A percentile compares a stretch with the other conserved stretches of the same genome.
phyloP scores from a whole-genome alignment of 106 monocot genomes.

The Dioscorea dumetorum region DNA sequence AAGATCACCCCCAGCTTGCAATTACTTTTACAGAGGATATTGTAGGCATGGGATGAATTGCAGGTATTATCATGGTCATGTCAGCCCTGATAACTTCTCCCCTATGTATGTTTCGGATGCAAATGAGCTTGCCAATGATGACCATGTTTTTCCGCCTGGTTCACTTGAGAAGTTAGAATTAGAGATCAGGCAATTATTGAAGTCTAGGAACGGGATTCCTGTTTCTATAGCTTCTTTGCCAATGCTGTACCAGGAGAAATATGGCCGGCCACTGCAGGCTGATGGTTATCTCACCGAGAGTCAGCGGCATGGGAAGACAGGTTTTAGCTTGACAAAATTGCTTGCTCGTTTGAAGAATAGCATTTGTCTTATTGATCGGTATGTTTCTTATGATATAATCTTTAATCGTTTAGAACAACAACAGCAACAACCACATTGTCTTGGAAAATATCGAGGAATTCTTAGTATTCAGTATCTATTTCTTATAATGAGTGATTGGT shows the following conservation, averaged over 20 bases:
- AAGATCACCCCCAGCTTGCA: constrained; percentile 44
- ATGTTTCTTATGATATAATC: not conserved
- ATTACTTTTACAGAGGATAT: constrained; percentile 56
- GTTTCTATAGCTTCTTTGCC: constrained; percentile 78
- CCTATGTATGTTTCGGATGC: not conserved
- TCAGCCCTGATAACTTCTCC: constrained; percentile 5
- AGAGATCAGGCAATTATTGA: constrained; percentile 69
- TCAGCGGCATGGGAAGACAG: constrained; percentile 80
- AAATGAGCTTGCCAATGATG: constrained; percentile 17
- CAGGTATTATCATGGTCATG: constrained; percentile 45
- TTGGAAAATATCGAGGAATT: no score
- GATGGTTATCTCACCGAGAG: constrained; percentile 90
- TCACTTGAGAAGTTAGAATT: constrained; percentile 61
- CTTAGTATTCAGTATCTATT: no score
- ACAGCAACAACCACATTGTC: no score
- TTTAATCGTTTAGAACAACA: no score
- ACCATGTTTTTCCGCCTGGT: constrained; percentile 12
- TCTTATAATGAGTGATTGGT: no score
- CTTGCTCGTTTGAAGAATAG: constrained; percentile 60
- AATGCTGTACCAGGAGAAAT: constrained; percentile 63
- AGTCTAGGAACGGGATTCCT: constrained; percentile 37
- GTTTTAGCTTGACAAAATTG: constrained; percentile 70
- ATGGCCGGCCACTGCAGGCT: constrained; percentile 70
- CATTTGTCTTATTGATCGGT: constrained; percentile 75
- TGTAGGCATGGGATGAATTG: constrained; percentile 72